These are phyloP conservation scores for Phytopythium aichiense DNA, from an alignment of 352 stramenopile species.

Conservation along the genomic window DNA sequence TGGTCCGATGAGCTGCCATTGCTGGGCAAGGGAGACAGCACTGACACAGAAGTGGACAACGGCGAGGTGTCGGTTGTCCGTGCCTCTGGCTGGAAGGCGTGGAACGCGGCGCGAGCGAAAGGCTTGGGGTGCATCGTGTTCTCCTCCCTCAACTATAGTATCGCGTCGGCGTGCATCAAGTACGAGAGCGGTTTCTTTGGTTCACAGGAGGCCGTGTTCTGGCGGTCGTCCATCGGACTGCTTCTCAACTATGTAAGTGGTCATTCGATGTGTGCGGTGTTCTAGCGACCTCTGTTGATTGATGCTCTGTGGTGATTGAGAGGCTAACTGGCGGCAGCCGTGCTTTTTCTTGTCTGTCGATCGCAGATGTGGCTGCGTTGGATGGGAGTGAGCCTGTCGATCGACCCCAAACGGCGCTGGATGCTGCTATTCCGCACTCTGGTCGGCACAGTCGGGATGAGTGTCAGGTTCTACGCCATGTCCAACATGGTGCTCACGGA, in stretches of 20 bases:
- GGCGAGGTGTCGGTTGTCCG: background rate
- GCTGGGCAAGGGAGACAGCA: background rate
- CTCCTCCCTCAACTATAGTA: slow-evolving; percentile 55
- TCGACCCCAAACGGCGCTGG: slow-evolving; percentile 26
- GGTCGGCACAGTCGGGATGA: slow-evolving; percentile 46
- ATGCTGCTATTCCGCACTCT: slow-evolving; percentile 50
- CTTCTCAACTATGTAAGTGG: slow-evolving; percentile 44
- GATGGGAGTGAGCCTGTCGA: slow-evolving; percentile 31
- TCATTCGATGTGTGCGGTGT: background rate
- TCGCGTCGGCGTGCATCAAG: slow-evolving; percentile 65
- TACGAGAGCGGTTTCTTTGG: slow-evolving; percentile 41
- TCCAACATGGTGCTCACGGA: slow-evolving; percentile 73
- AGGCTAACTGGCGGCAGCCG: background rate
- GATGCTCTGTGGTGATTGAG: background rate
- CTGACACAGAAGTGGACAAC: background rate
- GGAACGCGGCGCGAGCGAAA: slow-evolving; percentile 18
- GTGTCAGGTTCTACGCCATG: slow-evolving; percentile 55
- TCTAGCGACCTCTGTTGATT: background rate
- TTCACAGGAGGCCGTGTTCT: slow-evolving; percentile 62
- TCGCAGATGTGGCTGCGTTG: slow-evolving; percentile 28
- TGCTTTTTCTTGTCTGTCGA: background rate
- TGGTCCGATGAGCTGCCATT: background rate
- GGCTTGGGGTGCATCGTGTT: slow-evolving; percentile 46
- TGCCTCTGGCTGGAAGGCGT: background rate
- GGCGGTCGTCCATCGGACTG: slow-evolving; percentile 45